Base-by-base conservation (phyloP, 2,329 filamentous ascomycete species). In the Purpureocillium takamizusanense region DNA sequence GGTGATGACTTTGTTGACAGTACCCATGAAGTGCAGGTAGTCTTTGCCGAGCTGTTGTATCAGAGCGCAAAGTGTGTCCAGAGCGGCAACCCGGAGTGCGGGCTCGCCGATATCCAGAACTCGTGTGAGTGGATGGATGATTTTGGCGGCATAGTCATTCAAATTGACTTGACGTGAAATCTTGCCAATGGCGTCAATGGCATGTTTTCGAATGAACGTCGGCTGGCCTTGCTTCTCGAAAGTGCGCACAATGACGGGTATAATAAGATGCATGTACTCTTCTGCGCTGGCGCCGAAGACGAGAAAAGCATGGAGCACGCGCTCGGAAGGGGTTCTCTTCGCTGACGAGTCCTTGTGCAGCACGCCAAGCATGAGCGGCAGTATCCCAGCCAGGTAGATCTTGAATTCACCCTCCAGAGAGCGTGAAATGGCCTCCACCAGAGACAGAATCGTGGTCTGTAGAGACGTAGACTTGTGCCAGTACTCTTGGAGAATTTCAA, bases 241-340 rank as follows among this genome's bases (percentile, higher is more conserved):
- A 35, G 95, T 84, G 33, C 84, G 81, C 8, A 98, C 89, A 52
- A 98, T 88, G 28, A 94, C 87, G 0, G 92, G 92, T 37, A 98
- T 86, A 48, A 99, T 97, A 37, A 98, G 72, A 57, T 98, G 92
- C 92, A 98, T 98, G 59, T 98, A 98, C 58, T 98, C 92, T 57
- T 98, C 92, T 10, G 85, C 86, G 53, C 89, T 97, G 0, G 89
- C 83, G 1, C 94, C 94, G 56, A 98, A 98, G 1, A 98, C 86
- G 21, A 98, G 67, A 60, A 99, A 95, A 0, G 90, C 89, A 56
- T 97, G 92, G 17, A 99, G 70, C 4, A 98, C 89, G 50, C 83
- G 83, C 56, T 95, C 88, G 0, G 89, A 94, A 3, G 88, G 83
- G 12, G 78, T 73, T n/a, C 87, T 76, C 52, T 86, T 83, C 2